Evolutionary conservation across 345 rosid species (phyloP).

Genomic region (Clausena lansium): DNA sequence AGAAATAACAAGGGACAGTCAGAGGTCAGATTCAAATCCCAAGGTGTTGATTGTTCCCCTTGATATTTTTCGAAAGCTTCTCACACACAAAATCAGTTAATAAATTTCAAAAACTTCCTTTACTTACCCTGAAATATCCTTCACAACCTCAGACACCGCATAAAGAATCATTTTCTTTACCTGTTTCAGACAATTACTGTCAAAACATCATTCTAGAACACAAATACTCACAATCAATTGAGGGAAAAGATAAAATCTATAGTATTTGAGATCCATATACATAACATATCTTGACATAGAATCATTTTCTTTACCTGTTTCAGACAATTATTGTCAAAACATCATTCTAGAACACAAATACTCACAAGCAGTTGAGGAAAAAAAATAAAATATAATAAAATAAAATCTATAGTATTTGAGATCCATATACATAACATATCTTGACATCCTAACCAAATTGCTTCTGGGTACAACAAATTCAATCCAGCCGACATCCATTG

Average conservation of each 20-base stretch:
- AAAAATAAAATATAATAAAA: not conserved
- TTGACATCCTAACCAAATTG: not conserved
- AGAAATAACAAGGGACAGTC: not conserved
- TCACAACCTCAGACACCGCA: conserved; percentile 34
- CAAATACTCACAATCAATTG: not conserved
- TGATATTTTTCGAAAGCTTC: not conserved
- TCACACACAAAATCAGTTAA: not conserved
- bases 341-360: not conserved
- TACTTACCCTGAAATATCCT: conserved; percentile 14
- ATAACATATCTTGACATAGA: conserved; percentile 1
- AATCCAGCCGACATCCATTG: not conserved
- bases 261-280: not conserved
- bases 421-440: not conserved
- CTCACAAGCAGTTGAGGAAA: not conserved
- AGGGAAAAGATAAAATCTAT: too few species aligned
- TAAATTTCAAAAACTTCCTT: not conserved
- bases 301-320: conserved; percentile 61
- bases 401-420: not conserved
- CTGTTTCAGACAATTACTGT: conserved; percentile 26
- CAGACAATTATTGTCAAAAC: not conserved
- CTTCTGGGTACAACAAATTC: not conserved
- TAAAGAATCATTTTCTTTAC: conserved; percentile 53
- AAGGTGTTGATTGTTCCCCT: not conserved
- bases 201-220: not conserved
- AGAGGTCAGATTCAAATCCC: not conserved